Base-by-base conservation (phyloP, 129 eudicot genomes). In the Artemisia annua region DNA sequence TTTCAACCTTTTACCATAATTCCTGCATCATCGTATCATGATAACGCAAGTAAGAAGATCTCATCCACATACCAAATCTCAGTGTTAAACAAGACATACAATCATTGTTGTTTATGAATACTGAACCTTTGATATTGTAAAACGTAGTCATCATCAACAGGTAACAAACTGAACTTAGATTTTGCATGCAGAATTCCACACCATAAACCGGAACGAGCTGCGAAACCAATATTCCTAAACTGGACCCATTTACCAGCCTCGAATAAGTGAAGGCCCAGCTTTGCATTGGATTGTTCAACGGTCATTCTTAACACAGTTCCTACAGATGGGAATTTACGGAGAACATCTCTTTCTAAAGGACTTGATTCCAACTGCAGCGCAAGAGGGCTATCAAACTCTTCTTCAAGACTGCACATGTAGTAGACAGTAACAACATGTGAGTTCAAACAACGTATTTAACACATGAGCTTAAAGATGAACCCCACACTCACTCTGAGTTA, bases 221-320 rank as follows among this genome's bases (percentile, higher is more conserved):
- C 86, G 78, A 78, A 86, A 61, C 62, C 76, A 28, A 90, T 63
- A 48, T 76, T 82, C 57, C 80, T 69, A 70, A 90, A 61, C 55
- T 84, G 88, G 66, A 85, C 87, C 99, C 99, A 94, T 82, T 80
- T 81, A 18, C 86, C 91, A 49, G 76, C 44, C 62, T 77, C 84
- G 1, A 88, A 56, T 53, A 83, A 66, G 73, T 81, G 80, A 70
- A 88, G 78, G 55, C 82, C 89, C 65, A 94, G 75, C 71, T 85
- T 86, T 74, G 63, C 86, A 22, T 60, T 84, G 75, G 80, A 24
- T 48, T 59, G 68, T 57, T 78, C 79, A 72, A 75, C 65, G 9
- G 55, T 61, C 57, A 94, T 86, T 84, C 93, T 81, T 44, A 90
- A 76, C 59, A 88, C 83, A 44, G 94, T 90, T 51, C 97, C 97